phyloP scores from a whole-genome alignment of 2,329 filamentous ascomycete species.

The Cryphonectria japonica region DNA sequence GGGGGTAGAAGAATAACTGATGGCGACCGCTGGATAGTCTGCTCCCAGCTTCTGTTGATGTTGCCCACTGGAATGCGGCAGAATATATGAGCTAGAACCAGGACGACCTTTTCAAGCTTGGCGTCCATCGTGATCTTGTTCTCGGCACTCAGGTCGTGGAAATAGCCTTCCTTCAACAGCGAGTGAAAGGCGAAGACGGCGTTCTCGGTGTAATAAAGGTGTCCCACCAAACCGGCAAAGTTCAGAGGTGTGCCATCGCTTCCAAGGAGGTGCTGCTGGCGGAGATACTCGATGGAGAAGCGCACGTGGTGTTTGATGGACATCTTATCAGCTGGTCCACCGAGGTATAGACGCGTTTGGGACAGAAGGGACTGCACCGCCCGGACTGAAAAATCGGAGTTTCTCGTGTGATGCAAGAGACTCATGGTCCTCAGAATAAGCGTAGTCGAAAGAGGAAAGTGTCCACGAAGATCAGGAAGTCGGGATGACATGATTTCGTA shows the following conservation, averaged over 20 bases:
- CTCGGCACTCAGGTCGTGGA: slow-evolving; percentile 62
- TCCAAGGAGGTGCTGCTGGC: slow-evolving; percentile 68
- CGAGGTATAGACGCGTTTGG: slow-evolving; percentile 71
- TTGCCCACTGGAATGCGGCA: slow-evolving; percentile 57
- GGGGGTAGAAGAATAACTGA: slow-evolving; percentile 68
- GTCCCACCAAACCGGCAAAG: slow-evolving; percentile 70
- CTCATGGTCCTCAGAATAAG: slow-evolving; percentile 71
- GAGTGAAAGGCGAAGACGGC: slow-evolving; percentile 78
- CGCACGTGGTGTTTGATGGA: slow-evolving; percentile 76
- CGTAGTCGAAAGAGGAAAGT: slow-evolving; percentile 78
- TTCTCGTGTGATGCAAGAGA: slow-evolving; percentile 67
- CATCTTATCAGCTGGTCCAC: slow-evolving; percentile 68
- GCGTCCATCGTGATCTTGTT: slow-evolving; percentile 54
- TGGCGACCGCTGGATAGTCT: slow-evolving; percentile 58
- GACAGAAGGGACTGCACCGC: slow-evolving; percentile 70
- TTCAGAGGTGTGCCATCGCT: slow-evolving; percentile 67
- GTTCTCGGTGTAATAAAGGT: slow-evolving; percentile 78
- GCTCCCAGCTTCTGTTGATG: slow-evolving; percentile 48
- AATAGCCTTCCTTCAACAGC: slow-evolving; percentile 71
- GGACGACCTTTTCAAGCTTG: slow-evolving; percentile 63
- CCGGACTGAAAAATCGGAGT: slow-evolving; percentile 63
- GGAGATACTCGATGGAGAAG: slow-evolving; percentile 80
- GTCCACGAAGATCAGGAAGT: slow-evolving; percentile 74
- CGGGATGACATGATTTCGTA: slow-evolving; percentile 73
- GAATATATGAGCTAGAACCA: slow-evolving; percentile 74